Base-by-base conservation (phyloP, 306 rosid species). In the Gastrolobium bilobum region DNA sequence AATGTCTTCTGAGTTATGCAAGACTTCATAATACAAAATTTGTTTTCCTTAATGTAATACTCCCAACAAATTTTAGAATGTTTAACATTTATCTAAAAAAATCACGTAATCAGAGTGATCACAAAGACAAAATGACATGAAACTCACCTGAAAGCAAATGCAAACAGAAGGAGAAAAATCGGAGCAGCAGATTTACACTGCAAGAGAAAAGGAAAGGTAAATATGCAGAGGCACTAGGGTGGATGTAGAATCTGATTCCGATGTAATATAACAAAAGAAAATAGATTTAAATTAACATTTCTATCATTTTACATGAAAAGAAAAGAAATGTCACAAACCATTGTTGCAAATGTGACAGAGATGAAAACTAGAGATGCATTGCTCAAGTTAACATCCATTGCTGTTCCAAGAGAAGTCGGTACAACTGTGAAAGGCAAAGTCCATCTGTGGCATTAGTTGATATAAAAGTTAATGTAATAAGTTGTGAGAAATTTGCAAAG, bases 391-490 rank as follows among this genome's bases (percentile, higher is more conserved):
- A 93, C 79, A 81, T 95, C 99, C 96, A 91, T 86, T 76, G 99
- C 98, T 73, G 98, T 86, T 82, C 96, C 99, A 77, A 95, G 89
- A 86, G 97, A 97, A 43, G 98, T 95, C 43, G 99, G 99, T 89
- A 95, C 96, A 95, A 95, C 99, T 95, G 99, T 95, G 88, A 95
- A 95, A 95, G 99, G 99, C 87, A 95, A 95, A 95, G 91, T 95
- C 98, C 99, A 93, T 95, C 99, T 95, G 99, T 93, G 73, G 95
- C 98, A 95, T 95, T 95, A 95, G 99, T 95, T 87, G 91, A 90
- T 93, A 90, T 91, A 86, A 81, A 92, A 84, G 98, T 95, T 90
- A 93, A 91, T 90, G 87, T 72, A 87, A 77, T 48, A 82, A 78
- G 53, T 74, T 61, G 40, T 20, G 81, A 83, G 77, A 76, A 57